phyloP scores from a whole-genome alignment of 2,329 filamentous ascomycete species.

The Penicillium sp. region DNA sequence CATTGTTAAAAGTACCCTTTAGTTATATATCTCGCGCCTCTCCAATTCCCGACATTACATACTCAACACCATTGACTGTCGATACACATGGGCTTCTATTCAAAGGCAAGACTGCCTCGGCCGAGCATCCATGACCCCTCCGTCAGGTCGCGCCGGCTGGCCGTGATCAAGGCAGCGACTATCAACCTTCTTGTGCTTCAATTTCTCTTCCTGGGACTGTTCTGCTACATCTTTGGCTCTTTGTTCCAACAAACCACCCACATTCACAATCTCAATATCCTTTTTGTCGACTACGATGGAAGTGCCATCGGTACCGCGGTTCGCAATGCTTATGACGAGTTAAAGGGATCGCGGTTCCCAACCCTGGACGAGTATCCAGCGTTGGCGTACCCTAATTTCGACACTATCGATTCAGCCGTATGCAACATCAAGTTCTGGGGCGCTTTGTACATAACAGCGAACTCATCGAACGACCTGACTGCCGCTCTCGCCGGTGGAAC shows the following conservation, averaged over 20 bases:
- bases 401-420: slow-evolving; percentile 35
- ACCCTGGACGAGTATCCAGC: slow-evolving; percentile 36
- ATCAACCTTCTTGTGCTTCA: slow-evolving; percentile 44
- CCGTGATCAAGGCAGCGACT: slow-evolving; percentile 26
- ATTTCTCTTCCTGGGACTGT: slow-evolving; percentile 45
- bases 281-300: slow-evolving; percentile 50
- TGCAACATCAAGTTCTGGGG: slow-evolving; percentile 48
- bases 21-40: not conserved
- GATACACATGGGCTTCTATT: slow-evolving; percentile 27
- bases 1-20: no score
- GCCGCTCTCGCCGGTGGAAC: slow-evolving; percentile 44
- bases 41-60: not conserved
- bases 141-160: slow-evolving; percentile 27
- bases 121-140: slow-evolving; percentile 29
- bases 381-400: slow-evolving; percentile 28
- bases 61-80: not conserved
- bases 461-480: slow-evolving; percentile 47
- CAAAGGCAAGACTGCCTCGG: slow-evolving; percentile 25
- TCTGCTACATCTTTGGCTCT: slow-evolving; percentile 47
- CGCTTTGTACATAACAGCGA: slow-evolving; percentile 39
- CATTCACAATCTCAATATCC: slow-evolving; percentile 43
- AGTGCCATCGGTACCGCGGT: slow-evolving; percentile 44
- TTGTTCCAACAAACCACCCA: slow-evolving; percentile 42
- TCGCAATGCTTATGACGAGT: slow-evolving; percentile 38
- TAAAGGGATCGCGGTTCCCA: slow-evolving; percentile 39